Evolutionary conservation across 495 filamentous ascomycete species (phyloP), one percentile per base, ranked within the genome.

Genomic region (Lophiostoma macrostomum): DNA sequence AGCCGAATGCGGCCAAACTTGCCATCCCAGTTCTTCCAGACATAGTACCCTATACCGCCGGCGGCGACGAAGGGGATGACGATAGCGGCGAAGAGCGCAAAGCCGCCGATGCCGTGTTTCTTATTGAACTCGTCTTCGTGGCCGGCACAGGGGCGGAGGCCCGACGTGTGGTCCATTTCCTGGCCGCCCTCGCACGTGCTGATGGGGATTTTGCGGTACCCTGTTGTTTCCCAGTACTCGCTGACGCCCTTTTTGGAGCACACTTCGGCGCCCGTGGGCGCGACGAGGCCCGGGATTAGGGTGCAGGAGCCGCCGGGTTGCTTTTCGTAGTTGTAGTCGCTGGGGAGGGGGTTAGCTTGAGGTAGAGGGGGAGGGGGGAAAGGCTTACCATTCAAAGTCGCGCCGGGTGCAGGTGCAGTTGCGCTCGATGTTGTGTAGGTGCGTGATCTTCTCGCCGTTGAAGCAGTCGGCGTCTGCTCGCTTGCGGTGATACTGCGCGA

Each of bases 271-370:
- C 91, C 78, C n/a, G 82, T 76, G 19, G 83, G 80, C 7, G n/a
- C n/a, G n/a, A 69, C 19, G 37, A 89, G 77, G 22, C 90, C 91
- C 0, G 73, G 59, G 24, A 96, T 86, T 29, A 93, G 82, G 5
- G 60, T 58, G 69, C 94, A 99, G 53, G 81, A 80, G 34, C 83
- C 84, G 65, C 90, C 86, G 28, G 64, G 76, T 67, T 84, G 77
- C 32, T 83, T 79, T 67, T 96, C 80, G 68, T 79, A 99, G 71
- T 99, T 99, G 76, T 86, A 99, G 67, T 96, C 91, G 73, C 90
- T 96, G 56, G 0, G 25, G 19, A 8, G 5, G n/a, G 16, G 23
- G 42, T 34, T 29, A 29, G 24, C 29, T 22, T 20, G 29, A 30
- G 14, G 11, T 27, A 27, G 5, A 29, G n/a, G 23, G 13, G 22